phyloP scores from a whole-genome alignment of 768 basidiomycete genomes.

The Psilocybe subaeruginosa region DNA sequence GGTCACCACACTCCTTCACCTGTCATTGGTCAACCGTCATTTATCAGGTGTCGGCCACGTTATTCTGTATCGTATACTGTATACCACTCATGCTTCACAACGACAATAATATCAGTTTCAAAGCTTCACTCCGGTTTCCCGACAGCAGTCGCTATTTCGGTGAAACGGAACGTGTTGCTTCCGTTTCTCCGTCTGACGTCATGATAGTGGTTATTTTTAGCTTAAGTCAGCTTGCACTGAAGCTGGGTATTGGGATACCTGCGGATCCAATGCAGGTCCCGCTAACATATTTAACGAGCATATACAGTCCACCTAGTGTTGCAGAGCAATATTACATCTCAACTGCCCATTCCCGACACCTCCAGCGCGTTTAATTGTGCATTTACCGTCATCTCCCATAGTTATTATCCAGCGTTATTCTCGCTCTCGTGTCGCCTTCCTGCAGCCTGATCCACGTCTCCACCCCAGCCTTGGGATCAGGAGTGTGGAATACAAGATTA shows the following conservation, averaged over 20 bases:
- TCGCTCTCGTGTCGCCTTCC: conserved; percentile 57
- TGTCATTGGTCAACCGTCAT: too few relatives aligned
- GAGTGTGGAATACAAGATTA: conserved; percentile 59
- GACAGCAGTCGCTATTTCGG: neutral
- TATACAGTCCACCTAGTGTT: too few relatives aligned
- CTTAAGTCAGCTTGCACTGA: too few relatives aligned
- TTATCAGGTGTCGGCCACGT: neutral
- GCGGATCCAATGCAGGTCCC: too few relatives aligned
- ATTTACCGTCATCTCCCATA: conserved; percentile 29
- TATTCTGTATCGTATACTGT: neutral
- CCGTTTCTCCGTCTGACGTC: neutral
- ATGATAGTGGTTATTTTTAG: neutral
- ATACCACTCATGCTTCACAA: neutral
- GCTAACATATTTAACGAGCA: too few relatives aligned
- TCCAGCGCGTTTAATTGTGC: neutral
- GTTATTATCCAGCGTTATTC: conserved; percentile 48
- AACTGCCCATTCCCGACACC: too few relatives aligned
- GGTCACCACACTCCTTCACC: neutral
- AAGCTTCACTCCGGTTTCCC: neutral
- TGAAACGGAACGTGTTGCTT: neutral
- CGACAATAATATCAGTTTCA: neutral
- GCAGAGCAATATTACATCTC: too few relatives aligned
- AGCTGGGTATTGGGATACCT: too few relatives aligned
- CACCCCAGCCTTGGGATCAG: conserved; percentile 45
- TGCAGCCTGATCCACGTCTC: conserved; percentile 72